These are phyloP conservation scores for Russula sp. DNA, from an alignment of 768 basidiomycete species.

Conservation along the genomic window DNA sequence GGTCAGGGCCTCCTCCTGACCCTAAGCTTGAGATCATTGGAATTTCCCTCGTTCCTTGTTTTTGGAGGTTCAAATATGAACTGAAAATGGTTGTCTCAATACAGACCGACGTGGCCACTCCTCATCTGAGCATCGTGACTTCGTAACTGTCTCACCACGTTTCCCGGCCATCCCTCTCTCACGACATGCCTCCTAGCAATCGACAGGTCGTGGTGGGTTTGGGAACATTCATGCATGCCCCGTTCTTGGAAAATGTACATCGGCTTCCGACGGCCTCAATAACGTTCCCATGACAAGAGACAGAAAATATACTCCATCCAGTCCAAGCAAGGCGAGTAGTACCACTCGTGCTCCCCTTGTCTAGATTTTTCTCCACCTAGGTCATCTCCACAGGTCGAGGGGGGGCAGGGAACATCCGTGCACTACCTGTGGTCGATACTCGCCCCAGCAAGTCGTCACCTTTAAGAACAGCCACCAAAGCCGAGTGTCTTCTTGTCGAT, in stretches of 20 bases:
- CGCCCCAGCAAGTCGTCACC: neutral
- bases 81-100: neutral
- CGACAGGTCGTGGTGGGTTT: slow-evolving; percentile 10
- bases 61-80: neutral
- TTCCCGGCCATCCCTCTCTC: neutral
- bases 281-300: neutral
- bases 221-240: slow-evolving; percentile 9
- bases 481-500: neutral
- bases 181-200: neutral
- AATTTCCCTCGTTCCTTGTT: neutral
- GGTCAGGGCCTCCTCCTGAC: neutral
- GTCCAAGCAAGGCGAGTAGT: neutral
- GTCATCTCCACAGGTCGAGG: slow-evolving; percentile 10
- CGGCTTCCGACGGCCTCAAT: neutral
- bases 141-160: neutral
- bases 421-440: neutral
- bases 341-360: neutral
- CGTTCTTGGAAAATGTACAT: neutral
- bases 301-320: neutral
- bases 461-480: neutral
- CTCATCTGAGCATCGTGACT: neutral
- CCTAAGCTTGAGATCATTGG: neutral
- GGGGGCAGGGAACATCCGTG: slow-evolving; percentile 10
- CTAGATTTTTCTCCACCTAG: neutral
- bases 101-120: neutral